Base-by-base conservation (phyloP, 352 stramenopile species). In the Pythium diclinum region DNA sequence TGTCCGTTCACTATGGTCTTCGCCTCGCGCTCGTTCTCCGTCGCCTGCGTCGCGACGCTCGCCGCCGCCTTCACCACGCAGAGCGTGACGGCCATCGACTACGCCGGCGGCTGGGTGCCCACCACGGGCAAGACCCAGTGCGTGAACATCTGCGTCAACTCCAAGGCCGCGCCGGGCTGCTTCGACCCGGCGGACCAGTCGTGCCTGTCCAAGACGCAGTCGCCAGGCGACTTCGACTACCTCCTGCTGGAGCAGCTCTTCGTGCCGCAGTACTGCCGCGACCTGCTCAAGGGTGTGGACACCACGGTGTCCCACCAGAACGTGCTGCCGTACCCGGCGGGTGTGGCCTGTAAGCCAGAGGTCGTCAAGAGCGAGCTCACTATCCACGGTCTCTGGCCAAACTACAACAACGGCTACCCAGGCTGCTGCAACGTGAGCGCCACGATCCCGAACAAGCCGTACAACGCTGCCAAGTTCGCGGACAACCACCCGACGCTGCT, bases 331-430 rank as follows among this genome's bases (percentile, higher is more conserved):
- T 91, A 85, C 68, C 84, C 84, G 42, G 67, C 76, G 19, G 84
- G 84, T 42, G 77, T 85, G 52, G 47, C 51, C 3, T 92, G 84
- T 61, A 63, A 78, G 40, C 61, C 58, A 0, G 52, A 76, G 21
- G 73, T 73, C 16, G 81, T 75, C 38, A 73, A 74, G 55, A 81
- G 60, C 55, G 74, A 85, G 67, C 64, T 91, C 17, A 89, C 79
- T 51, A 90, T 92, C 76, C 81, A 92, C 64, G 83, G 81, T 1
- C 61, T 92, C 30, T 92, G 83, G 83, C 81, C 83, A 36, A 89
- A 90, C 72, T 91, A 92, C 68, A 72, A 88, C 67, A 74, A 87
- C 61, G 83, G 81, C 59, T 90, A 88, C 70, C 71, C 83, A 14
- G 71, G 71, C 59, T 91, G 81, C 74, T 91, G 81, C 69, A 91